These are phyloP conservation scores for Crataegus laevigata DNA, from an alignment of 306 rosid species.

Conservation along the genomic window DNA sequence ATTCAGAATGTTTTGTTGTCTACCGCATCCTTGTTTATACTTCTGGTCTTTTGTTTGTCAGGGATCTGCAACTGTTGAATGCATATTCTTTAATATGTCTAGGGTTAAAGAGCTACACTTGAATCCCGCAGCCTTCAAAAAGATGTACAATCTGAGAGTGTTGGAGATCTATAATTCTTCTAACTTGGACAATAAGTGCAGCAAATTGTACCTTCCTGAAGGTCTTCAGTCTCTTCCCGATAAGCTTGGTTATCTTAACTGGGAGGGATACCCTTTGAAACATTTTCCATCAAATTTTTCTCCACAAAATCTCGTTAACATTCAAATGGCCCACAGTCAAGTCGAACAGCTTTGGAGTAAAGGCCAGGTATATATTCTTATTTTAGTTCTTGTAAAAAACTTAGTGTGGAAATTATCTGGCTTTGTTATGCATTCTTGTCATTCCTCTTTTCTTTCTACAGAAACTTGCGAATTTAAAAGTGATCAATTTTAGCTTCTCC, in stretches of 20 bases:
- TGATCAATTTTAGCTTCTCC: background rate
- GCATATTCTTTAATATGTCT: background rate
- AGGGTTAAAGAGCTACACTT: background rate
- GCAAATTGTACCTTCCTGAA: too few species aligned
- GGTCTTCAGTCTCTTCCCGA: background rate
- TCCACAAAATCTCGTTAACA: slow-evolving; percentile 2
- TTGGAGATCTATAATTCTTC: background rate
- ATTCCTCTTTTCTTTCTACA: background rate
- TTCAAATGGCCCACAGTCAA: background rate
- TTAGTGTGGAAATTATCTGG: too few species aligned
- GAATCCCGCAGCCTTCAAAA: slow-evolving; percentile 14
- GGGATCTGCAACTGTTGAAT: slow-evolving; percentile 7
- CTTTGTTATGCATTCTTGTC: background rate
- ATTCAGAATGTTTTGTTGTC: too few species aligned
- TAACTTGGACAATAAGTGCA: too few species aligned
- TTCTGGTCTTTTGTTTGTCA: background rate
- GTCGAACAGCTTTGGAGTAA: background rate
- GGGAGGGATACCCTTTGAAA: background rate
- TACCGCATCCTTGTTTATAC: too few species aligned
- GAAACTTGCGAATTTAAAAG: background rate
- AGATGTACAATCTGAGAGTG: slow-evolving; percentile 13
- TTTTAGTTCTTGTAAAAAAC: background rate
- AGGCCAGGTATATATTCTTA: background rate
- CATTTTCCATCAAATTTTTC: background rate
- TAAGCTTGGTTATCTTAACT: background rate